phyloP scores from a whole-genome alignment of 257 asterid species.

The Catharanthus roseus region DNA sequence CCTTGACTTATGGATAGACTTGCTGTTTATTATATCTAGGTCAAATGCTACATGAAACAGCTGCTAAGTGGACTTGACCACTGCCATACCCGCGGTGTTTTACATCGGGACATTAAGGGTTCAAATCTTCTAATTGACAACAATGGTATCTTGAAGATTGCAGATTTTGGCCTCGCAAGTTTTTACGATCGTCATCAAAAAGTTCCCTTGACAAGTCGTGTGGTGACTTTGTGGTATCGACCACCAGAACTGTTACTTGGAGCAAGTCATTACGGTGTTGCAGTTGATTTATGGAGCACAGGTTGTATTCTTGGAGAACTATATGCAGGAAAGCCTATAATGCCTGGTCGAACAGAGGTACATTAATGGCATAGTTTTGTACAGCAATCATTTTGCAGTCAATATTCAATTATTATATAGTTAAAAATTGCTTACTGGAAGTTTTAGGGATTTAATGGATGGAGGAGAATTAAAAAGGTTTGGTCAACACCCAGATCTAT shows the following conservation, averaged over 20 bases:
- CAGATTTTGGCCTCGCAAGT: slow-evolving; percentile 92
- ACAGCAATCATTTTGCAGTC: neutral
- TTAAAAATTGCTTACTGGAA: neutral
- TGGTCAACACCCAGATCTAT: neutral
- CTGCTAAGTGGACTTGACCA: slow-evolving; percentile 76
- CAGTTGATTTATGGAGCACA: slow-evolving; percentile 86
- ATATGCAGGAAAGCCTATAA: slow-evolving; percentile 75
- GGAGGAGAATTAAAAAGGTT: neutral
- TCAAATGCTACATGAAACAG: slow-evolving; percentile 89
- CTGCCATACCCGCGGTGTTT: slow-evolving; percentile 72
- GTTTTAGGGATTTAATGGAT: neutral
- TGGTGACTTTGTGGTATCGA: slow-evolving; percentile 94
- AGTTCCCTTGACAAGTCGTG: slow-evolving; percentile 79
- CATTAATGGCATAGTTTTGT: neutral
- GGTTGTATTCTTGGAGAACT: slow-evolving; percentile 94
- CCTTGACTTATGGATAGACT: neutral
- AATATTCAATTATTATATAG: neutral
- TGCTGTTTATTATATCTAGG: slow-evolving; percentile 28
- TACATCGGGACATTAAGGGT: slow-evolving; percentile 90
- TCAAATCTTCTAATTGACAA: slow-evolving; percentile 76
- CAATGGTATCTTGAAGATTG: slow-evolving; percentile 75
- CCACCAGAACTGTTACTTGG: slow-evolving; percentile 97
- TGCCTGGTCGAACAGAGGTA: slow-evolving; percentile 99
- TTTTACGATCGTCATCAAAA: slow-evolving; percentile 47
- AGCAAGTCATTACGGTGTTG: slow-evolving; percentile 72